Base-by-base conservation (phyloP, 495 filamentous ascomycete species). In the Aspergillus diversus region DNA sequence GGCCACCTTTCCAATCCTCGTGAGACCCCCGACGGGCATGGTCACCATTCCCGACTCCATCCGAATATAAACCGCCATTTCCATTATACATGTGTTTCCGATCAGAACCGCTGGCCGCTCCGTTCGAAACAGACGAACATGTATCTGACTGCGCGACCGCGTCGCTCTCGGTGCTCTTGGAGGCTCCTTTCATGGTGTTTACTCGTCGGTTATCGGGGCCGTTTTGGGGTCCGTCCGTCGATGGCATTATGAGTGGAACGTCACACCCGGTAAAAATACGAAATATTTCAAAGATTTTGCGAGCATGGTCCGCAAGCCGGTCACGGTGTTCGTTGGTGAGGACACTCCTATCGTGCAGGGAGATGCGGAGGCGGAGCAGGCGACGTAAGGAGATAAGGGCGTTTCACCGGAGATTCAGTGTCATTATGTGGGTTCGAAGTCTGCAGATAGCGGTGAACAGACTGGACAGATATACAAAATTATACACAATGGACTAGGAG, bases 1-100 rank as follows among this genome's bases (percentile, higher is more conserved):
- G 63, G 60, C 52, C 65, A 64, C 61, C 47, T 59, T 68, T 68
- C 60, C 21, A 35, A 27, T 59, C 61, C 37, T 58, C 62, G 33
- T 53, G 33, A 43, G 52, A 49, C 34, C 32, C 55, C 11, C 57
- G 55, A 33, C 47, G 35, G 34, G 33, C 49, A 53, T 48, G 48
- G 35, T 34, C 43, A 33, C 55, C 33, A 47, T 32, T 39, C 34
- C 35, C 54, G 31, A 39, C 61, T 27, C 55, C 47, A 42, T 59
- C 43, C 32, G 33, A 32, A 47, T 46, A 33, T 7, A 54, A 34
- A 17, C 11, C 53, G 7, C 15, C 46, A 31, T 55, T 59, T 51
- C 59, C 49, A 55, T 54, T 33, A 12, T 61, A 43, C 27, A 52
- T 50, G 7, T 51, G 5, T 12, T 43, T 33, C 53, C n/a, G 17